A percentile compares a stretch with the other conserved stretches of the same genome.
These are phyloP conservation scores for Polychytrium aggregatum DNA, from an alignment of 192 early-diverging fungal species.

Conservation along the genomic window DNA sequence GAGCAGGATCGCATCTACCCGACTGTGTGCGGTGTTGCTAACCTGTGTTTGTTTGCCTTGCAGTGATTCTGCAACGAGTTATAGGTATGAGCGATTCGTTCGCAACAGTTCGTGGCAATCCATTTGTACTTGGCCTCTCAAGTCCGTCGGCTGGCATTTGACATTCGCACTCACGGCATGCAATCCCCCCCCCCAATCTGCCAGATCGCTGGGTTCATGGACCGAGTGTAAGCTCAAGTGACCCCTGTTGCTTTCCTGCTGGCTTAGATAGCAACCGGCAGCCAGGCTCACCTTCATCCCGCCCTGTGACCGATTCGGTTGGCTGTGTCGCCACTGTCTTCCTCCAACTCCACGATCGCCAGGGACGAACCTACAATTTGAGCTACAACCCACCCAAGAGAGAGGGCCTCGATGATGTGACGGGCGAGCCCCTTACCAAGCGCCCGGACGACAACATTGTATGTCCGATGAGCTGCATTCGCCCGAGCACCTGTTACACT, in stretches of 20 bases:
- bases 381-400: slow-evolving; percentile 84
- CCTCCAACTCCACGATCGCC: slow-evolving; percentile 23
- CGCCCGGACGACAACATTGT: slow-evolving; percentile 72
- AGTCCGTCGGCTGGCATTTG: too few relatives aligned
- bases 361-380: slow-evolving; percentile 92
- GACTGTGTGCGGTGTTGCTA: too few relatives aligned
- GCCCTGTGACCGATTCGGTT: background rate
- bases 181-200: too few relatives aligned
- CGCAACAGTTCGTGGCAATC: too few relatives aligned
- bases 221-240: slow-evolving; percentile 12
- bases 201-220: slow-evolving; percentile 89
- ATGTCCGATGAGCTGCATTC: slow-evolving; percentile 1
- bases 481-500: too few relatives aligned
- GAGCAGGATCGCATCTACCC: too few relatives aligned
- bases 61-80: slow-evolving; percentile 80
- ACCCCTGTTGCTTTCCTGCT: background rate
- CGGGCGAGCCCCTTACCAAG: slow-evolving; percentile 82
- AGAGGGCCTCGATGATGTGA: slow-evolving; percentile 75
- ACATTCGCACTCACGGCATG: too few relatives aligned
- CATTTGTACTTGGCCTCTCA: too few relatives aligned
- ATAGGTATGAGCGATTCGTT: slow-evolving; percentile 5
- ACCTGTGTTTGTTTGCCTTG: slow-evolving; percentile 4
- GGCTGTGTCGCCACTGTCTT: background rate
- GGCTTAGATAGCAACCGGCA: background rate
- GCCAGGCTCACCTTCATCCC: background rate